Base-by-base conservation (phyloP, 2,329 filamentous ascomycete species). In the Fusarium setosum region DNA sequence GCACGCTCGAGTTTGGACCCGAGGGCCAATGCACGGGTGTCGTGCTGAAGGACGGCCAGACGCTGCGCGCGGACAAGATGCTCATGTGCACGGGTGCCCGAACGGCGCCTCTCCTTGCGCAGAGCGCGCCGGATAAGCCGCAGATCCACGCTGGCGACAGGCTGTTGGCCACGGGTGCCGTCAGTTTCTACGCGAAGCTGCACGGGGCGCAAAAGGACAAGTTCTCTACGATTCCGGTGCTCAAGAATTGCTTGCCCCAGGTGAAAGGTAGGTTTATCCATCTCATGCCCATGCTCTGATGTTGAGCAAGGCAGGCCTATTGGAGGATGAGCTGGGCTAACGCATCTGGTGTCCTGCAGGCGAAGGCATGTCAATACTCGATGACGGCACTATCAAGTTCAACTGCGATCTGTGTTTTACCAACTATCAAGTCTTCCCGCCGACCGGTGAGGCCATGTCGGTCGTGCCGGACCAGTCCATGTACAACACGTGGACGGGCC, bases 321-420 rank as follows among this genome's bases (percentile, higher is more conserved):
- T 54, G 24, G 24, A 37, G 26, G 34, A 23, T 29, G 29, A 32
- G 26, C 29, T 35, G 23, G 47, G 45, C 53, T 54, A 57, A 66
- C 65, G 23, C 38, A 23, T n/a, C n/a, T n/a, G n/a, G n/a, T 20
- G 3, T 32, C 12, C 11, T 47, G 44, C 65, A 80, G 78, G 79
- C 20, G 79, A 81, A 67, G 76, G 78, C 48, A 80, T 81, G 78
- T 80, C 78, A 8, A 80, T 80, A 13, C 83, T 83, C 9, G 65
- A 73, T 4, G 77, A 83, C 29, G 82, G 84, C 2, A 77, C 84
- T 3, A 79, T 90, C 59, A 90, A 90, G 72, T 88, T 88, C 76
- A 89, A 87, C 59, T 87, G 86, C 69, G 81, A 88, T 48, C 80
- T 83, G 18, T 87, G 85, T 54, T 85, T 89, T 69, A 86, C 81